These are phyloP conservation scores for Haplosporangium gracile DNA, from an alignment of 192 early-diverging fungal species.

Conservation along the genomic window DNA sequence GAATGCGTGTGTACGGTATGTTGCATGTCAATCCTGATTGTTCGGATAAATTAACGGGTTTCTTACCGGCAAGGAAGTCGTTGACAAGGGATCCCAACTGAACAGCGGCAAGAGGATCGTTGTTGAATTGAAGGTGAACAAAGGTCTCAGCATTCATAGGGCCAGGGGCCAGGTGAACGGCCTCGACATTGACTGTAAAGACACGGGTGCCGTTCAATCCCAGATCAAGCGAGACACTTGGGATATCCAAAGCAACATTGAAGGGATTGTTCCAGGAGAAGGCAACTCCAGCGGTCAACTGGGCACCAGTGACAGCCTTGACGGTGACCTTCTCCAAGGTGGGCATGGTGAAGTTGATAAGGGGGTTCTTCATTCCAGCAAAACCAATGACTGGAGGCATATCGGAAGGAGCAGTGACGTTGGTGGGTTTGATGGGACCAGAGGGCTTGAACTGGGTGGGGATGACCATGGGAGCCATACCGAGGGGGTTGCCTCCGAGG, in stretches of 20 bases:
- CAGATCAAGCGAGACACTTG: slow-evolving; percentile 38
- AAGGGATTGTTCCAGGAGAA: slow-evolving; percentile 51
- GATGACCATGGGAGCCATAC: slow-evolving; percentile 30
- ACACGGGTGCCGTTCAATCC: slow-evolving; percentile 48
- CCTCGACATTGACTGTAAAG: slow-evolving; percentile 27
- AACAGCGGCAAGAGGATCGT: slow-evolving; percentile 24
- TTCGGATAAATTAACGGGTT: neutral
- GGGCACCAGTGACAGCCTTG: slow-evolving; percentile 41
- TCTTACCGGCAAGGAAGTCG: slow-evolving; percentile 44
- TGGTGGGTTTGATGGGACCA: slow-evolving; percentile 22
- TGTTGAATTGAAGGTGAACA: slow-evolving; percentile 52
- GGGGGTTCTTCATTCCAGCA: slow-evolving; percentile 27
- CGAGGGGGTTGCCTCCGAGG: slow-evolving; percentile 20
- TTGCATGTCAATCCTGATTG: neutral
- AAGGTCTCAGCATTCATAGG: slow-evolving; percentile 36
- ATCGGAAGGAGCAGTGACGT: slow-evolving; percentile 15
- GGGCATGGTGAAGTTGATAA: slow-evolving; percentile 33
- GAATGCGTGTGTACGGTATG: neutral
- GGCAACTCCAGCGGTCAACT: slow-evolving; percentile 46
- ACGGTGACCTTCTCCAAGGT: slow-evolving; percentile 43
- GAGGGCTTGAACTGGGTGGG: slow-evolving; percentile 30
- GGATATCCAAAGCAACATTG: slow-evolving; percentile 44
- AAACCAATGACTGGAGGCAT: slow-evolving; percentile 42
- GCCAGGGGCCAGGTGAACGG: slow-evolving; percentile 31
- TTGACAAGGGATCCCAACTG: slow-evolving; percentile 40